Base-by-base conservation (phyloP, 2,329 filamentous ascomycete species). In the Pestalotiopsis fici region DNA sequence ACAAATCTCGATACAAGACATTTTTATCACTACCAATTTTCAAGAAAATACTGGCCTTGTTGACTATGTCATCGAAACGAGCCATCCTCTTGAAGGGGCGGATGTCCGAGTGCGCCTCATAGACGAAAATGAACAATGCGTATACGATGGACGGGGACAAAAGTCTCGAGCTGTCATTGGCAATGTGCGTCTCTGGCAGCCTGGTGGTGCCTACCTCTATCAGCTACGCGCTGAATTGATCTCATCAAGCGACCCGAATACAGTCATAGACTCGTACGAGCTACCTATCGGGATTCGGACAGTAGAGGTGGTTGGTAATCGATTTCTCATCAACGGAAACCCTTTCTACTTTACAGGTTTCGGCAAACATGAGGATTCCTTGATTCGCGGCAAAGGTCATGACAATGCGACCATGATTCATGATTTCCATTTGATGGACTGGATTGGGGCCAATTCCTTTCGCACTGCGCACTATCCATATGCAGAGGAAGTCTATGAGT, bases 361-460 rank as follows among this genome's bases (percentile, higher is more conserved):
- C 25, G 75, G 75, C 39, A 77, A 71, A 63, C 75, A 77, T 56
- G 74, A 77, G 31, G 75, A 77, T 54, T 65, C 67, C 9, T 64
- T 70, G 2, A 60, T 77, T n/a, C 74, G 75, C 12, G 75, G 73
- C 3, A 76, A 75, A 47, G 76, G 74, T 21, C 71, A 75, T 66
- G 75, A 78, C 12, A 69, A 71, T 13, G 74, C 74, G 2, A 76
- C 74, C 67, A 74, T 78, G 73, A 68, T 78, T 2, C 76, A 76
- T 59, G 76, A 78, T 60, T 78, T 76, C 64, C 66, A 73, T 25
- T 69, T 78, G 7, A 66, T 78, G 61, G 62, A 71, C 21, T 77
- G 76, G 74, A 73, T 73, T 1, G 74, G 74, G 2, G 76, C 76
- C 2, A 78, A 78, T 66, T 78, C 76, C 3, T 78, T 78, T 68